phyloP scores from a whole-genome alignment of 2,329 filamentous ascomycete species.

The Claviceps africana region DNA sequence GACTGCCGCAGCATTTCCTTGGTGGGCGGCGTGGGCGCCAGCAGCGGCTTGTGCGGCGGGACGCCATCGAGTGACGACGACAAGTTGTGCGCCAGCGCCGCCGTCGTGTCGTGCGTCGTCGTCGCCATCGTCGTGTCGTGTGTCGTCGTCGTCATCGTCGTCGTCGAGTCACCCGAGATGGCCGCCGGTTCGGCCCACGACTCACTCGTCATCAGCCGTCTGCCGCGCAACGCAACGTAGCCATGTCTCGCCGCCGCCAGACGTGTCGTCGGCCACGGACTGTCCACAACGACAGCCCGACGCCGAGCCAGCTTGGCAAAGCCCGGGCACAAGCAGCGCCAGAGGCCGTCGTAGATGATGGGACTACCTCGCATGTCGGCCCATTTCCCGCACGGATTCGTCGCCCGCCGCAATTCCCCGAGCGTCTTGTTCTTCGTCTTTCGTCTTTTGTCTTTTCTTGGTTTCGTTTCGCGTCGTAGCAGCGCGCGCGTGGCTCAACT shows the following conservation, averaged over 20 bases:
- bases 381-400: not conserved
- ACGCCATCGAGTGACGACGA: no score
- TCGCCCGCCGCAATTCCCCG: no score
- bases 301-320: constrained; percentile 28
- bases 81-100: no score
- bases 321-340: constrained; percentile 48
- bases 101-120: not conserved
- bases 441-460: no score
- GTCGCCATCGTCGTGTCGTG: no score
- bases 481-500: no score
- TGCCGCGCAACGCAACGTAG: not conserved
- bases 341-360: constrained; percentile 42
- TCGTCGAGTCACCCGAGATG: not conserved
- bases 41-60: constrained; percentile 8
- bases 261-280: not conserved
- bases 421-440: no score
- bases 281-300: constrained; percentile 13
- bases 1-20: constrained; percentile 8
- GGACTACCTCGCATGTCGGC: constrained; percentile 16
- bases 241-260: not conserved
- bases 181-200: not conserved
- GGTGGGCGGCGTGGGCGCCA: constrained; percentile 9
- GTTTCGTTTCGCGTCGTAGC: no score
- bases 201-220: not conserved
- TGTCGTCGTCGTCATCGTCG: not conserved